phyloP scores from a whole-genome alignment of 768 basidiomycete genomes.

The Neoboletus magnificus region DNA sequence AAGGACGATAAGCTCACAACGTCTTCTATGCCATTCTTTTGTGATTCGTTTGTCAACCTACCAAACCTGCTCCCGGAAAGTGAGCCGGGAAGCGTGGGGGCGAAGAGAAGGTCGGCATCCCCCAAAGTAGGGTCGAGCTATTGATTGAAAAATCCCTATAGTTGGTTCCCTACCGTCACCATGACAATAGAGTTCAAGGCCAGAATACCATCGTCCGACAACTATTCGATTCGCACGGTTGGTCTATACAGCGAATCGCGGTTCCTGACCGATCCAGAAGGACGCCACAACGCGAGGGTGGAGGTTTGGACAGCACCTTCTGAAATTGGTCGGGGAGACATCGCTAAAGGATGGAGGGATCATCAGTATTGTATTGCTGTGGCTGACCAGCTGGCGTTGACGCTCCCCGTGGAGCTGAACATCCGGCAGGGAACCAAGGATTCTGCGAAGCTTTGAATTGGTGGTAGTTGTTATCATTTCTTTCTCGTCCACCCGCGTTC shows the following conservation, averaged over 20 bases:
- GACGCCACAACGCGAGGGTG: constrained; percentile 54
- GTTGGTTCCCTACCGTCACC: constrained; percentile 64
- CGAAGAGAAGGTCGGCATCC: constrained; percentile 12
- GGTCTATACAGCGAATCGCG: constrained; percentile 52
- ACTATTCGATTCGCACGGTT: constrained; percentile 49
- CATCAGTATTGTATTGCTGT: constrained; percentile 61
- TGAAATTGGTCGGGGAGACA: constrained; percentile 45
- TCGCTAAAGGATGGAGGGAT: constrained; percentile 52
- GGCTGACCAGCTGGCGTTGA: constrained; percentile 59
- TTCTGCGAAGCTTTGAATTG: constrained; percentile 23
- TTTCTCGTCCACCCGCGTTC: background rate
- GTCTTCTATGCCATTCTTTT: constrained; percentile 53
- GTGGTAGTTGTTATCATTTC: background rate
- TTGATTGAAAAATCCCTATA: constrained; percentile 17
- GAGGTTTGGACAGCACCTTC: constrained; percentile 68
- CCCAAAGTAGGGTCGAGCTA: background rate
- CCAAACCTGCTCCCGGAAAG: constrained; percentile 46
- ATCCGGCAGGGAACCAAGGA: constrained; percentile 14
- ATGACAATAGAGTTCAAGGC: constrained; percentile 63
- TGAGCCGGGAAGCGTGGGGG: constrained; percentile 33
- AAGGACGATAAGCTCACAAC: constrained; percentile 45
- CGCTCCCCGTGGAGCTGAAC: constrained; percentile 35
- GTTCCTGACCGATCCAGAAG: constrained; percentile 52
- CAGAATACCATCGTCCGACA: constrained; percentile 46
- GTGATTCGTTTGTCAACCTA: constrained; percentile 48